A percentile compares a stretch with the other conserved stretches of the same genome.
Conservation (phyloP, 2,329 filamentous ascomycete genomes). For the Fusarium sp. region DNA sequence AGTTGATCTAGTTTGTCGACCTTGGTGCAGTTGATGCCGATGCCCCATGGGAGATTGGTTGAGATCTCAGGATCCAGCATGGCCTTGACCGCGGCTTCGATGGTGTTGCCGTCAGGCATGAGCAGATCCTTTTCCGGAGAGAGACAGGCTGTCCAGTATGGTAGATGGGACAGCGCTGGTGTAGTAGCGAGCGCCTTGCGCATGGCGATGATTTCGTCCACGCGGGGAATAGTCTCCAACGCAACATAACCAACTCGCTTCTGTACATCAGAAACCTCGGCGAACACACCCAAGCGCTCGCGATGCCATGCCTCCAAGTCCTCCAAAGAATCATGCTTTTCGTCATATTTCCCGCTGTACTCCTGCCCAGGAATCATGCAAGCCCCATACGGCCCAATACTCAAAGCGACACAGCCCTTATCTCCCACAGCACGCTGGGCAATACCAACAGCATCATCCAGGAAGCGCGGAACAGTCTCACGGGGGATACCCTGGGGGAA, state of each 20-base stretch:
- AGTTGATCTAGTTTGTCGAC: conserved; percentile 71
- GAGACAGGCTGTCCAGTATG: conserved; percentile 74
- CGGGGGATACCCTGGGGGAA: conserved; percentile 60
- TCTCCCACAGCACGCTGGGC: conserved; percentile 53
- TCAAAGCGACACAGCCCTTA: conserved; percentile 64
- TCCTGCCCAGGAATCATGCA: conserved; percentile 75
- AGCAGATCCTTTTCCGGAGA: conserved; percentile 67
- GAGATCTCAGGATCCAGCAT: conserved; percentile 54
- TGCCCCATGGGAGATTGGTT: conserved; percentile 65
- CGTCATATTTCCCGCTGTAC: conserved; percentile 73
- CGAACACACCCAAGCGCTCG: conserved; percentile 66
- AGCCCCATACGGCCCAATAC: conserved; percentile 76
- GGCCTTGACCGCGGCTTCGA: conserved; percentile 52
- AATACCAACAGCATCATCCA: conserved; percentile 61
- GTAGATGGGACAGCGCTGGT: conserved; percentile 48
- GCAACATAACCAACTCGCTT: conserved; percentile 67
- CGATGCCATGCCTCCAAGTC: conserved; percentile 69
- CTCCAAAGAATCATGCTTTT: conserved; percentile 58
- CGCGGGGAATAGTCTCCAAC: conserved; percentile 75
- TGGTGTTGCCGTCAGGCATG: conserved; percentile 69
- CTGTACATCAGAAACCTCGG: conserved; percentile 54
- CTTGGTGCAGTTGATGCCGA: conserved; percentile 79
- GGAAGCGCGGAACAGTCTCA: conserved; percentile 56
- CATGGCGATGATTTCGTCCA: conserved; percentile 72
- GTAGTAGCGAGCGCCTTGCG: conserved; percentile 58